Evolutionary conservation across 805 yeast species (phyloP).

Genomic region (Wickerhamiella spandovensis): DNA sequence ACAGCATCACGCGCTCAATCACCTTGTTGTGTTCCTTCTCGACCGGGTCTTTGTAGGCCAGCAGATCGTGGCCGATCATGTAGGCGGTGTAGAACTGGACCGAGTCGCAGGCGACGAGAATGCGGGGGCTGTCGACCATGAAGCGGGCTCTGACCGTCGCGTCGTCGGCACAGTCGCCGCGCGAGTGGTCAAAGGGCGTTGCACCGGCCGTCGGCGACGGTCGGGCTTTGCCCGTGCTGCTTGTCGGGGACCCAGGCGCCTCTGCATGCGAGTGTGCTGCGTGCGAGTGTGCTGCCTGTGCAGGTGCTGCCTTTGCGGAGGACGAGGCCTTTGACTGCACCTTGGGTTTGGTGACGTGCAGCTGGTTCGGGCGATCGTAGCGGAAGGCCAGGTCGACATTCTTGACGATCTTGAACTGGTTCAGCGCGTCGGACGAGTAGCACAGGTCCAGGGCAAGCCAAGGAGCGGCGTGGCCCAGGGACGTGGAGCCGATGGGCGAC

Average conservation of each 20-base stretch:
- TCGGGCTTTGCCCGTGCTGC: not conserved
- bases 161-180: constrained; percentile 18
- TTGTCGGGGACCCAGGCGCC: not conserved
- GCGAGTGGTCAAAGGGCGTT: not conserved
- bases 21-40: constrained; percentile 42
- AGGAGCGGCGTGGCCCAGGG: constrained; percentile 57
- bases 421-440: constrained; percentile 36
- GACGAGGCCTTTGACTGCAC: too few relatives aligned
- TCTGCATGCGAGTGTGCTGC: too few relatives aligned
- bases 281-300: too few relatives aligned
- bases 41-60: constrained; percentile 65
- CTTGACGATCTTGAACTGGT: constrained; percentile 43
- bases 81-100: constrained; percentile 57
- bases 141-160: constrained; percentile 6
- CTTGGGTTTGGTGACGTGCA: constrained; percentile 22
- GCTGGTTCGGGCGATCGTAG: constrained; percentile 39
- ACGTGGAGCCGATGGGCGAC: constrained; percentile 6
- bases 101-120: constrained; percentile 58
- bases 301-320: too few relatives aligned
- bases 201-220: not conserved
- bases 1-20: constrained; percentile 51
- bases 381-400: constrained; percentile 50
- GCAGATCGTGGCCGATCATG: constrained; percentile 44
- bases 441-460: constrained; percentile 70
- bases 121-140: constrained; percentile 51